phyloP scores from a whole-genome alignment of 192 early-diverging fungal genomes.

The Polychytrium aggregatum region DNA sequence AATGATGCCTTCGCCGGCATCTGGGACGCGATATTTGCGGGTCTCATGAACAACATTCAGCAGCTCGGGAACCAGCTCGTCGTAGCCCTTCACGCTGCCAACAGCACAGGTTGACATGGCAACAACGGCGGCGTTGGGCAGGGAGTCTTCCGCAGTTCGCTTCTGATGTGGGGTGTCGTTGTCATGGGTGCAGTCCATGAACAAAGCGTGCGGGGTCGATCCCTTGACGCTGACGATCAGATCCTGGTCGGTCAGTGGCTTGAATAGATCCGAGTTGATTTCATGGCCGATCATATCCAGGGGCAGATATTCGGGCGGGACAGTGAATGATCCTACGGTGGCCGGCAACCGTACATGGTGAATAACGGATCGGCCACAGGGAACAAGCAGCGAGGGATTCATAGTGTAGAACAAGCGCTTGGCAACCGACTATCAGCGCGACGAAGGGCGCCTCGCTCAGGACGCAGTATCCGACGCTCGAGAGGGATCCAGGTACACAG shows the following conservation, averaged over 20 bases:
- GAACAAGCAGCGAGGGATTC: no score
- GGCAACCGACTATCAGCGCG: no score
- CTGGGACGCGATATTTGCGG: conserved; percentile 59
- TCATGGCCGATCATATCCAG: conserved; percentile 63
- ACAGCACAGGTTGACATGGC: conserved; percentile 83
- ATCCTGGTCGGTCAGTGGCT: conserved; percentile 21
- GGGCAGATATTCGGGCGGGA: conserved; percentile 34
- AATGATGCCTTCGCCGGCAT: conserved; percentile 44
- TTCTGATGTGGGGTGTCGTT: conserved; percentile 94
- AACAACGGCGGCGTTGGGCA: conserved; percentile 84
- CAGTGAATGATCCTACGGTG: conserved; percentile 48
- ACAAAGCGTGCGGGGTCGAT: conserved; percentile 81
- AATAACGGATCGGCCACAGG: no score
- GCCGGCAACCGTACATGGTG: no score
- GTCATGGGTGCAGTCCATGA: conserved; percentile 99
- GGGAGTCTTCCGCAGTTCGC: conserved; percentile 75
- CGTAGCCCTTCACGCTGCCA: conserved; percentile 96
- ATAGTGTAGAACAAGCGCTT: no score
- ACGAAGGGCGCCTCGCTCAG: no score
- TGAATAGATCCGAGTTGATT: conserved; percentile 19
- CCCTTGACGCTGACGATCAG: conserved; percentile 63
- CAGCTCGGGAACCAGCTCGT: conserved; percentile 80
- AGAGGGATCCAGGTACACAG: no score
- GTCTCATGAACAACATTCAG: conserved; percentile 84
- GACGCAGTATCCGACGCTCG: no score